phyloP scores from a whole-genome alignment of 1,284 basidiomycete species.

The Gastroboletus turbinatus region DNA sequence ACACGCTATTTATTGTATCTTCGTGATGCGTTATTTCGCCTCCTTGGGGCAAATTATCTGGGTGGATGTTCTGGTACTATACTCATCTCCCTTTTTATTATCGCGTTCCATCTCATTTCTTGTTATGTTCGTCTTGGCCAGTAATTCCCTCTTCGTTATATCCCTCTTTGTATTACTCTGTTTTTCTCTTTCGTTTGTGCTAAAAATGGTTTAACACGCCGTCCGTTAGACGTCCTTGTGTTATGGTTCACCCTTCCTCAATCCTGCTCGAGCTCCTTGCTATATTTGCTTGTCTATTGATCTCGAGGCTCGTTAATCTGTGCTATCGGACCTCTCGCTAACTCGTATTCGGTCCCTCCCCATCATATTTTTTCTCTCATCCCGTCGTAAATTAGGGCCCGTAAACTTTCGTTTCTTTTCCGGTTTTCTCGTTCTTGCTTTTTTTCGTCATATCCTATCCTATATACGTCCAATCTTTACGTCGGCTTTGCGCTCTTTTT shows the following conservation, averaged over 20 bases:
- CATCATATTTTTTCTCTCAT: constrained; percentile 9
- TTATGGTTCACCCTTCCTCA: constrained; percentile 6
- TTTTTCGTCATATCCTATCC: not conserved
- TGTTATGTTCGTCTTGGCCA: constrained; percentile 16
- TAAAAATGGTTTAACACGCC: constrained; percentile 15
- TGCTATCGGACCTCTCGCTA: constrained; percentile 14
- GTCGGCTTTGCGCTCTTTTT: not conserved
- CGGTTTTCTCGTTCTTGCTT: not conserved
- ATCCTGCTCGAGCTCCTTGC: not conserved
- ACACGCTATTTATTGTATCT: constrained; percentile 10
- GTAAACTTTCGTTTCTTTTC: not conserved
- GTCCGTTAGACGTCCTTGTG: constrained; percentile 3
- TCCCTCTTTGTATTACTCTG: constrained; percentile 16
- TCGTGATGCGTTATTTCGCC: constrained; percentile 1
- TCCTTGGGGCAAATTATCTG: constrained; percentile 4
- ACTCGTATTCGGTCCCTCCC: constrained; percentile 11
- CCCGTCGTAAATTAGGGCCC: not conserved
- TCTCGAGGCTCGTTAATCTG: constrained; percentile 9
- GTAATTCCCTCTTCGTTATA: constrained; percentile 3
- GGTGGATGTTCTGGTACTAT: constrained; percentile 12
- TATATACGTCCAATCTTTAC: not conserved
- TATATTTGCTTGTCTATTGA: constrained; percentile 8
- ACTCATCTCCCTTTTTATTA: not conserved
- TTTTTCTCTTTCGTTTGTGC: constrained; percentile 1
- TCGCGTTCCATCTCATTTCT: constrained; percentile 12